Evolutionary conservation across 2,329 filamentous ascomycete genomes (phyloP), one percentile per base, ranked within the genome.

Genomic region (Volutella citrinella): DNA sequence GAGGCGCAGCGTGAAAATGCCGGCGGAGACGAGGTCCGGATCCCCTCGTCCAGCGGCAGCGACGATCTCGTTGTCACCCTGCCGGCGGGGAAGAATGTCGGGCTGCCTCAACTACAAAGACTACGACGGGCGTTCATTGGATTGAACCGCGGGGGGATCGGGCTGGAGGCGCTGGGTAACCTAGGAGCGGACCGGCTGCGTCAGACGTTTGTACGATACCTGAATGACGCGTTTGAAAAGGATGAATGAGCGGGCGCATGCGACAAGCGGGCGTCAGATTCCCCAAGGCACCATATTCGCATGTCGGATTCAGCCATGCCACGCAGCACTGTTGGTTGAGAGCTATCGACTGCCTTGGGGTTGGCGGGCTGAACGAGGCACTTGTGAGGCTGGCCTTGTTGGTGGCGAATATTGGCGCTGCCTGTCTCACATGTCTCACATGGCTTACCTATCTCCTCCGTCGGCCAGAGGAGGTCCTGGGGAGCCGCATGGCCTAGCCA

Each of bases 71-170:
- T 73, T 2, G 69, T 93, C 15, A 74, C 82, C 45, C 64, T 93
- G 30, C 86, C 87, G 0, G 43, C 51, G 8, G 69, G 68, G 9
- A 78, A 74, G 41, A 79, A 77, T 43, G 65, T 88, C 30, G 82
- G 82, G 2, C 56, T 93, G 26, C 82, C 87, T 8, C 84, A 88
- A 56, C 64, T 94, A 46, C 87, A 94, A 64, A 73, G 87, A 44
- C 65, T 90, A 48, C 72, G 87, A 40, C 74, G 87, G 51, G 85
- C 88, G 30, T 94, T 87, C 62, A 80, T 91, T 49, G 76, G 72
- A 6, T 59, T 94, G 57, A 90, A 90, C 49, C 70, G 87, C 31
- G 87, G 65, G 52, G 84, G 71, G 55, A 89, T 77, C 40, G 79
- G 68, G 28, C 63, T 70, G 36, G 77, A 80, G 48, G 64, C 61